Conservation (phyloP, 148 eudicot genomes). For the Heliamphora exappendiculata region DNA sequence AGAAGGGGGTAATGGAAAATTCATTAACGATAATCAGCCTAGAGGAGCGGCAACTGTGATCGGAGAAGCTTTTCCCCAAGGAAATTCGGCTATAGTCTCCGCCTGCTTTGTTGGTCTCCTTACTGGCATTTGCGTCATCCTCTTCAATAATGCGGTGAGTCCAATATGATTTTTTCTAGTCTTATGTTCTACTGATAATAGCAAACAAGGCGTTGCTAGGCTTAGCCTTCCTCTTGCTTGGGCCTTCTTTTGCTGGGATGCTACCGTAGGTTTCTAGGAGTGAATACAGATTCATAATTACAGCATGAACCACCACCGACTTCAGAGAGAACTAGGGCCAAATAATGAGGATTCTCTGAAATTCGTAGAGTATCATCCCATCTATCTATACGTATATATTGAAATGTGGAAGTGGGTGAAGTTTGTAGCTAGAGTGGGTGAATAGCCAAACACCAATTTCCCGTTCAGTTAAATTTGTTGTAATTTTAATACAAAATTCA, state of each 20-base stretch:
- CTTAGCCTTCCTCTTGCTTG: background rate
- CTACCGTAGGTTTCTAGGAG: no score
- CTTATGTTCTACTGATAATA: background rate
- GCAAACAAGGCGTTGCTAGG: background rate
- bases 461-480: no score
- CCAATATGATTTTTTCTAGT: background rate
- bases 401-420: no score
- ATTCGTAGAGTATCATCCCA: no score
- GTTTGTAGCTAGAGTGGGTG: no score
- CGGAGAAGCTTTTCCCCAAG: conserved; percentile 26
- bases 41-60: conserved; percentile 7
- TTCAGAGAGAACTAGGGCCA: background rate
- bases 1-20: background rate
- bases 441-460: no score
- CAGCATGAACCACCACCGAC: background rate
- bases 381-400: no score
- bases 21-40: background rate
- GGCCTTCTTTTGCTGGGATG: background rate
- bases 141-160: conserved; percentile 61
- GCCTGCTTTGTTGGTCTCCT: conserved; percentile 76
- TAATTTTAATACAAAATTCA: no score
- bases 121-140: conserved; percentile 63
- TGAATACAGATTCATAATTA: background rate
- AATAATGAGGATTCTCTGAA: no score
- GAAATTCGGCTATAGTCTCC: conserved; percentile 45